Evolutionary conservation across 257 asterid genomes (phyloP), one percentile per base, ranked within the genome.

Genomic region (Capsicum baccatum): DNA sequence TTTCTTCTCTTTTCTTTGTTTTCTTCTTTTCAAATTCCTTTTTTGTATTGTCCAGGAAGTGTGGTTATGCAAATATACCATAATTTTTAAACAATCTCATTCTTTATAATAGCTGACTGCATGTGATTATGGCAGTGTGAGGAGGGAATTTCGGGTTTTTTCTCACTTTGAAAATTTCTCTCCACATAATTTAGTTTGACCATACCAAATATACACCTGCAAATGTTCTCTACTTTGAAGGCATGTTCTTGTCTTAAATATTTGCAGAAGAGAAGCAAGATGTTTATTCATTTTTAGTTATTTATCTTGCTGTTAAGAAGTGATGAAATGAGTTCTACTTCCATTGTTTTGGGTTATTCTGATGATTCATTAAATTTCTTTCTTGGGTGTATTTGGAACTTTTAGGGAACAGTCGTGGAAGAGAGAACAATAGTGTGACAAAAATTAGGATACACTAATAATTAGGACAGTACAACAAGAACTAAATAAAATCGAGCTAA

Each of bases 341-440:
- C 70, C 42, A 19, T 39, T 19, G 0, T 63, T 63, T 63, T 21
- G 69, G 42, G 10, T 39, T 63, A 21, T 63, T 63, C 16, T 63
- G 42, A 19, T 10, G 39, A 21, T n/a, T 59, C 69, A 9, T 12
- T 63, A 26, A 63, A 59, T n/a, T n/a, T 59, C 35, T 59, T 59
- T 33, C 66, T 59, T 8, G 66, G 16, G 42, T 63, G 70, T 63
- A 26, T 63, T 63, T 63, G 15, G 11, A 26, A 63, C 70, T 92
- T 69, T 68, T 96, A 96, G 99, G 97, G 98, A 94, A 86, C 89
- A 92, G 52, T 26, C 33, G 0, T 26, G 33, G 33, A 26, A 26
- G 33, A 26, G 33, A 26, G 33, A 26, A 26, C 33, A 26, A 0
- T 26, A 26, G 33, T 1, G 33, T 26, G 33, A 26, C 1, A 1